A percentile compares a stretch with the other conserved stretches of the same genome.
Evolutionary conservation across 352 stramenopile genomes (phyloP).

Genomic region (Plasmopara halstedii): DNA sequence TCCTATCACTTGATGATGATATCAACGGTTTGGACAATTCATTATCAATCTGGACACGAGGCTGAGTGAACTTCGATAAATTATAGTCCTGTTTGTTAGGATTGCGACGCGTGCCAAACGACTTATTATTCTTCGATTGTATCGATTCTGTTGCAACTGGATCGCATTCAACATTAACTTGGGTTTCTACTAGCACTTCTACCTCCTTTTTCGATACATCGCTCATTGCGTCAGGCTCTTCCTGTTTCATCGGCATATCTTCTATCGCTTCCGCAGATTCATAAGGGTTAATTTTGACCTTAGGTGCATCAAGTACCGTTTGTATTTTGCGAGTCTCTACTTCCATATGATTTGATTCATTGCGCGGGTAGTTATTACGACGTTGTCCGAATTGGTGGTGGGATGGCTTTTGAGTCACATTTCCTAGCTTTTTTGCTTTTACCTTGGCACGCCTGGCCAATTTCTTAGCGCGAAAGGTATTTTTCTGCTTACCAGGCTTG

Average conservation of each 20-base stretch:
- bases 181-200: not conserved
- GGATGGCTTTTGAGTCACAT: slow-evolving; percentile 8
- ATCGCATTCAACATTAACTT: not conserved
- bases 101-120: slow-evolving; percentile 72
- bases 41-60: slow-evolving; percentile 48
- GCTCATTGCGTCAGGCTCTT: slow-evolving; percentile 4
- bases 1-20: slow-evolving; percentile 74
- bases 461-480: slow-evolving; percentile 71
- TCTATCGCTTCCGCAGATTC: slow-evolving; percentile 5
- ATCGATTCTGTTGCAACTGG: not conserved
- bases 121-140: slow-evolving; percentile 7
- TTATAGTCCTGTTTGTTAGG: slow-evolving; percentile 77
- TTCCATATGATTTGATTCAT: slow-evolving; percentile 1
- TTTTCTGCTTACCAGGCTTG: slow-evolving; percentile 60
- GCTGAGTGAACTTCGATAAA: slow-evolving; percentile 44
- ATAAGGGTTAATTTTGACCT: not conserved
- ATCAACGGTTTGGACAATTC: slow-evolving; percentile 65
- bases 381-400: slow-evolving; percentile 2
- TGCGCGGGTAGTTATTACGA: not conserved
- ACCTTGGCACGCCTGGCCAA: slow-evolving; percentile 44
- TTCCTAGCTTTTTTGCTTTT: slow-evolving; percentile 28
- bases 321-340: not conserved
- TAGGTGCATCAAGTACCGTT: slow-evolving; percentile 2
- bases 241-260: slow-evolving; percentile 2
- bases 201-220: slow-evolving; percentile 12